Evolutionary conservation across 805 yeast species (phyloP).

Genomic region (Allodekkera sacchari): DNA sequence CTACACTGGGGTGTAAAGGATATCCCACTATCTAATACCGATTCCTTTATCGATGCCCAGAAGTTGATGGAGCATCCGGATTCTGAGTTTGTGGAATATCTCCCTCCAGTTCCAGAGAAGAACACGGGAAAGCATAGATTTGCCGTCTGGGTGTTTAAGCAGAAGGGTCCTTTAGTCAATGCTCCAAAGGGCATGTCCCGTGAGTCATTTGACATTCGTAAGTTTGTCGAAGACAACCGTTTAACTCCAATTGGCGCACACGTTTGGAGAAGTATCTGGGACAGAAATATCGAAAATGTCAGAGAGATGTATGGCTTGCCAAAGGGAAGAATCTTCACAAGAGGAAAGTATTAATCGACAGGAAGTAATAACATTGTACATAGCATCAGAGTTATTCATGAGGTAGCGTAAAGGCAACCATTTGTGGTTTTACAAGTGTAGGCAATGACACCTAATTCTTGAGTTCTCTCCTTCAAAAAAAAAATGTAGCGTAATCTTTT

Average conservation of each 20-base stretch:
- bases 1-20: slow-evolving; percentile 74
- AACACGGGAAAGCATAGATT: slow-evolving; percentile 78
- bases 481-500: too few relatives aligned
- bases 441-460: too few relatives aligned
- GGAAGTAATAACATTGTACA: neutral
- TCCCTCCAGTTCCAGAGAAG: slow-evolving; percentile 85
- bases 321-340: slow-evolving; percentile 65
- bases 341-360: slow-evolving; percentile 34
- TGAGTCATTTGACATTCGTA: slow-evolving; percentile 63
- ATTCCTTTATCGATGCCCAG: slow-evolving; percentile 44
- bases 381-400: too few relatives aligned
- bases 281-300: slow-evolving; percentile 58
- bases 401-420: too few relatives aligned
- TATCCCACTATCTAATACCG: slow-evolving; percentile 48
- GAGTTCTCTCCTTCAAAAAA: too few relatives aligned
- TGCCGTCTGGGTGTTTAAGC: slow-evolving; percentile 87
- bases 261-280: slow-evolving; percentile 82
- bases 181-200: slow-evolving; percentile 23
- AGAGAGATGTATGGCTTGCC: slow-evolving; percentile 69
- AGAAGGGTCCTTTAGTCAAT: slow-evolving; percentile 25
- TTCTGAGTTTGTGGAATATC: slow-evolving; percentile 47
- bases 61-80: slow-evolving; percentile 29
- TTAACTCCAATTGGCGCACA: slow-evolving; percentile 86
- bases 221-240: slow-evolving; percentile 44
- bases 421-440: too few relatives aligned